Base-by-base conservation (phyloP, 116 monocot species). In the Cymodocea nodosa region DNA sequence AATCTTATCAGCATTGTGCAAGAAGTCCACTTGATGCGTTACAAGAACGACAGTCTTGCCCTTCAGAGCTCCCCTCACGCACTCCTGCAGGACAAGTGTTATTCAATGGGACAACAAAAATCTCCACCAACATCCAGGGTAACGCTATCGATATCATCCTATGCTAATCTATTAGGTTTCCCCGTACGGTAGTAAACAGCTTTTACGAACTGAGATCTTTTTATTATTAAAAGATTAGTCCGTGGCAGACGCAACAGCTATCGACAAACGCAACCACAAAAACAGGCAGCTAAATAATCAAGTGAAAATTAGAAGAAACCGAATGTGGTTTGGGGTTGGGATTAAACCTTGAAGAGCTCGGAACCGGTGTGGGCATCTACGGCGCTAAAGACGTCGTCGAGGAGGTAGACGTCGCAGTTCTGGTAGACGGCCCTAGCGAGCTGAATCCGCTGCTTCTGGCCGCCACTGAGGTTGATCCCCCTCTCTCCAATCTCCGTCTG, bases 1-100 rank as follows among this genome's bases (percentile, higher is more conserved):
- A 35, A 99, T 99, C 50, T 73, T 73, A 66, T 99, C 89, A 18
- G 78, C 99, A 67, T 92, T 89, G 67, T 87, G 93, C 70, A 99
- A 74, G 76, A 99, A 93, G 76, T 99, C 89, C 48, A 99, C 89
- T 78, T 99, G 99, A 68, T 99, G 99, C 11, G 99, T 99, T 23
- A 99, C 93, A 51, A 99, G 87, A 17, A 99, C 65, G 36, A 99
- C 62, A 10, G 93, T 99, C 82, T 99, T 99, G 23, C 44, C 72
- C 62, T 81, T 93, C 35, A 99, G 87, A 23, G 78, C 81, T 20
- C 93, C 93, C 50, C 87, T 78, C 12, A 99, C 65, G 61, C 99
- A 99, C 73, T 99, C 99, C 92, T 98, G 52, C 58, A 67, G 67
- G 37, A 62, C 23, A 35, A 17, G 44, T 44, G 12, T 44, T 1